phyloP scores from a whole-genome alignment of 2,329 filamentous ascomycete species.

The Rutstroemia sp. region DNA sequence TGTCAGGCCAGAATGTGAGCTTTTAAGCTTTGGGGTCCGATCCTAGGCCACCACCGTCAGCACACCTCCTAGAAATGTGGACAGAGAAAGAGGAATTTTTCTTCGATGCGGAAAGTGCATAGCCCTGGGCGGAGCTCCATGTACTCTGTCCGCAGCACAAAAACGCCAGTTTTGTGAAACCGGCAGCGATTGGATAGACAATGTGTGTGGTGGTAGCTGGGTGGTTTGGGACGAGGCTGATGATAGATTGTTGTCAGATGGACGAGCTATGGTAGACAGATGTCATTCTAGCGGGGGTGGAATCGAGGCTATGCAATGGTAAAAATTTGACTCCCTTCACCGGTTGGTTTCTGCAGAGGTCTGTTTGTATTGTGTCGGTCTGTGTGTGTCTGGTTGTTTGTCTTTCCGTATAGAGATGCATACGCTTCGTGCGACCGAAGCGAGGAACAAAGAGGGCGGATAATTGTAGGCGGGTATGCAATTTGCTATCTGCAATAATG shows the following conservation, averaged over 20 bases:
- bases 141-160: conserved; percentile 2
- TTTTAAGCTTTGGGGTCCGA: not conserved
- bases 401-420: no score
- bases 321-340: not conserved
- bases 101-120: not conserved
- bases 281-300: not conserved
- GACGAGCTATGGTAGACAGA: not conserved
- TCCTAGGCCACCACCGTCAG: not conserved
- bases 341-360: not conserved
- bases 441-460: no score
- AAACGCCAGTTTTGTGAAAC: conserved; percentile 4
- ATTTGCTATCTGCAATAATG: no score
- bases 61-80: not conserved
- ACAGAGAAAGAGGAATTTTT: not conserved
- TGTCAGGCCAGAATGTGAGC: not conserved
- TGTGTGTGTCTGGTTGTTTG: no score
- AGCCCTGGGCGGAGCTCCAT: not conserved
- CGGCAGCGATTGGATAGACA: not conserved
- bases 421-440: no score
- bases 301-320: conserved; percentile 4
- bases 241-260: not conserved
- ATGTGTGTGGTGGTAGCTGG: not conserved
- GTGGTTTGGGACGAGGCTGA: not conserved
- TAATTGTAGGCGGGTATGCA: no score
- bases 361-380: not conserved